Conservation (phyloP, 257 asterid species). For the Solanum chaucha region DNA sequence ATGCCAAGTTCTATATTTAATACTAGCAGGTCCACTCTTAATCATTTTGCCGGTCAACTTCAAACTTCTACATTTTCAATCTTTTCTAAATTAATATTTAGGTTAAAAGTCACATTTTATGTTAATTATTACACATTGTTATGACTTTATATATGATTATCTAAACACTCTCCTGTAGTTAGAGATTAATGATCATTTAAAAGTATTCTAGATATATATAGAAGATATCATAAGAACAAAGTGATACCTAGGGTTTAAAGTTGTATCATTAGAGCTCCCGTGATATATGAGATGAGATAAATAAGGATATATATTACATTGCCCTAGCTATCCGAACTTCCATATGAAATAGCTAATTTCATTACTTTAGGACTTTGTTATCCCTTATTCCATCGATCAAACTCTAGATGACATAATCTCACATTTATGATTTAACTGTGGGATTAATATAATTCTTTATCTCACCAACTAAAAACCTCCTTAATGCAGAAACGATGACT, state of each 20-base stretch:
- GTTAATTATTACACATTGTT: neutral
- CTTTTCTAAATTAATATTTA: too few species aligned
- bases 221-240: too few species aligned
- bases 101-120: neutral
- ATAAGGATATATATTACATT: too few species aligned
- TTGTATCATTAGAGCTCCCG: accelerated
- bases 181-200: neutral
- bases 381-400: neutral
- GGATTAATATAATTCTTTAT: neutral
- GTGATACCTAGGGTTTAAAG: too few species aligned
- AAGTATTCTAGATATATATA: neutral
- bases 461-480: neutral
- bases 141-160: too few species aligned
- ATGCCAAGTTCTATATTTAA: neutral
- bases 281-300: too few species aligned
- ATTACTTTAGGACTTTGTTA: too few species aligned
- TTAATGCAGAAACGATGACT: too few species aligned
- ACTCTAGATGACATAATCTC: neutral
- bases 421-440: neutral
- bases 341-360: neutral
- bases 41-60: neutral
- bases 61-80: neutral
- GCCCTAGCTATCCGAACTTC: neutral
- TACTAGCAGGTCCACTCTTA: neutral
- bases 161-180: neutral